Evolutionary conservation across 371 early-diverging fungal species (phyloP).

Genomic region (Apophysomyces ossiformis): DNA sequence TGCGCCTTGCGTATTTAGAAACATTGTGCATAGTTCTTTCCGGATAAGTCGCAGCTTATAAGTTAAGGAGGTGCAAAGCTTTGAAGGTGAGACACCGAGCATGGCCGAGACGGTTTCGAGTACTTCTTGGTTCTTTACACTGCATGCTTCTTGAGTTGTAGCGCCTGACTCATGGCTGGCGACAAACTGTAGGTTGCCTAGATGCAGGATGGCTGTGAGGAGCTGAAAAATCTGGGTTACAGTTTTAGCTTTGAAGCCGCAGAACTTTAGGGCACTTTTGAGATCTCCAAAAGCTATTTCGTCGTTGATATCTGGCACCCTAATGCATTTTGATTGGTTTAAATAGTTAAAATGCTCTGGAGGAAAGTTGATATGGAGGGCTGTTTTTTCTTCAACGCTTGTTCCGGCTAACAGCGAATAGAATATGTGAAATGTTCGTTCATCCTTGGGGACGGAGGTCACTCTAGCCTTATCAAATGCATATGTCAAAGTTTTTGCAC

Average conservation of each 20-base stretch:
- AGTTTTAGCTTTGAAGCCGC: conserved; percentile 74
- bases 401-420: conserved; percentile 76
- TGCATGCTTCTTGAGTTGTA: conserved; percentile 49
- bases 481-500: conserved; percentile 85
- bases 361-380: conserved; percentile 58
- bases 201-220: conserved; percentile 72
- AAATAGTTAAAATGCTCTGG: conserved; percentile 59
- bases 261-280: conserved; percentile 67
- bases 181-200: conserved; percentile 74
- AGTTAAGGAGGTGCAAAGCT: conserved; percentile 66
- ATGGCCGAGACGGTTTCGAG: conserved; percentile 76
- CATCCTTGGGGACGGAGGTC: conserved; percentile 56
- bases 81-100: conserved; percentile 69
- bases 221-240: conserved; percentile 73
- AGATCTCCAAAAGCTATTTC: conserved; percentile 57
- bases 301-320: conserved; percentile 37
- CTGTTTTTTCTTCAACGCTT: conserved; percentile 56
- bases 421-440: conserved; percentile 83
- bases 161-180: conserved; percentile 55
- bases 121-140: conserved; percentile 59
- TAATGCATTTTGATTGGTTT: conserved; percentile 44
- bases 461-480: conserved; percentile 86
- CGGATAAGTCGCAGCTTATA: conserved; percentile 60
- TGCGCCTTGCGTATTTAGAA: conserved; percentile 70
- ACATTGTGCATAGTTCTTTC: conserved; percentile 80